Evolutionary conservation across 306 rosid species (phyloP).

Genomic region (Dalbergia oliveri): DNA sequence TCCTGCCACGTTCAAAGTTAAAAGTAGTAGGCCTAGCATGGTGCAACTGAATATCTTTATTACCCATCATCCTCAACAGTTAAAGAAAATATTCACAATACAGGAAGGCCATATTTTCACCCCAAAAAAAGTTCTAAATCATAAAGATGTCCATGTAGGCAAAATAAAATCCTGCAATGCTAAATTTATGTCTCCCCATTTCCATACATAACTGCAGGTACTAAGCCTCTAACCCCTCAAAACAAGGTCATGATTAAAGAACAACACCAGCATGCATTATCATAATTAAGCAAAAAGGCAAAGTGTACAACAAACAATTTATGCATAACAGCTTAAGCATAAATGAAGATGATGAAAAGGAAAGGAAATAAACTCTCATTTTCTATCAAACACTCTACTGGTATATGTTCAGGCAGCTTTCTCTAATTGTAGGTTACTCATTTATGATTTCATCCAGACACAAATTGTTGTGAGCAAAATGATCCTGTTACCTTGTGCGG

Average conservation of each 20-base stretch:
- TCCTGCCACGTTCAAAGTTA: neutral
- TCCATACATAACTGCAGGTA: neutral
- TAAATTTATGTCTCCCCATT: conserved; percentile 11
- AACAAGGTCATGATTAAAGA: neutral
- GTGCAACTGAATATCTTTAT: conserved; percentile 9
- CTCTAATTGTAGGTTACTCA: conserved; percentile 25
- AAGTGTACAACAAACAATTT: neutral
- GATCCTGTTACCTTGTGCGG: conserved; percentile 72
- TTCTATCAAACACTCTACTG: neutral
- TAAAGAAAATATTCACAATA: conserved; percentile 3
- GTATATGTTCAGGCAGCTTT: neutral
- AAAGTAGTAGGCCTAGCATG: neutral
- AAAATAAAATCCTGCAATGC: conserved; percentile 22
- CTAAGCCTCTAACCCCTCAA: conserved; percentile 10
- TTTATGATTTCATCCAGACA: conserved; percentile 31
- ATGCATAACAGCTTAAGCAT: neutral
- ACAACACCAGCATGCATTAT: neutral
- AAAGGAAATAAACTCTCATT: conserved; percentile 11
- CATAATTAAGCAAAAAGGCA: conserved; percentile 4
- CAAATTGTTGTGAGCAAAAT: conserved; percentile 11
- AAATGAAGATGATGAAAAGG: neutral
- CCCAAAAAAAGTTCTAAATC: neutral
- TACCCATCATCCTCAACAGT: conserved; percentile 19
- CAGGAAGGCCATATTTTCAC: conserved; percentile 18
- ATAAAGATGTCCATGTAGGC: conserved; percentile 12